Conservation (phyloP, 2,329 filamentous ascomycete genomes). For the Akanthomyces dipterigenus region DNA sequence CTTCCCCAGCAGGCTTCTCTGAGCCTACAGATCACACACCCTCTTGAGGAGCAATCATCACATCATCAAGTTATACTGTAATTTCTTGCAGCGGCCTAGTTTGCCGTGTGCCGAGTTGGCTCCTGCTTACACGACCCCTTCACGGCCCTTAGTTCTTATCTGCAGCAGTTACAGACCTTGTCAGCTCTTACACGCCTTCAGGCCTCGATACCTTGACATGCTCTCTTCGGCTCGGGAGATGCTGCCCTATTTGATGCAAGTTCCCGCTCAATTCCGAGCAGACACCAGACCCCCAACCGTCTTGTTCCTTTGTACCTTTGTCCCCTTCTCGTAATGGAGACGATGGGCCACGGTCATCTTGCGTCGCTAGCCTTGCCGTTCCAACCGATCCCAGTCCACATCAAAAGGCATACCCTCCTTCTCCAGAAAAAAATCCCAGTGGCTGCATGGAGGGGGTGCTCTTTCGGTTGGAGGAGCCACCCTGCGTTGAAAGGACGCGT, state of each 20-base stretch:
- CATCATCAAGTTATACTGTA: background rate
- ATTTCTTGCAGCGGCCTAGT: background rate
- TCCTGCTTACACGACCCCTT: background rate
- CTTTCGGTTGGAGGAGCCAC: background rate
- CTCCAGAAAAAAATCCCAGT: background rate
- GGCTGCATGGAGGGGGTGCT: background rate
- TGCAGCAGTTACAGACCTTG: background rate
- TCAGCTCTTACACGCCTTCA: background rate
- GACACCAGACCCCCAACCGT: background rate
- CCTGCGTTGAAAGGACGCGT: background rate
- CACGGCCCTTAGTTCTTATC: background rate
- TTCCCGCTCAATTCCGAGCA: background rate
- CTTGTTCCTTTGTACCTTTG: background rate
- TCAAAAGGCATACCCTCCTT: background rate
- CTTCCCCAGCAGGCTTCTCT: background rate
- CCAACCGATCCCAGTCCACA: constrained; percentile 12
- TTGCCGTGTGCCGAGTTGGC: constrained; percentile 4
- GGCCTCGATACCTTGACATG: no score
- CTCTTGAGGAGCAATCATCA: background rate
- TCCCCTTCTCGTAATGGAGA: constrained; percentile 4
- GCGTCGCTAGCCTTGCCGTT: constrained; percentile 10
- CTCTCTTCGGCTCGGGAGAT: background rate
- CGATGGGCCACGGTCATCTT: constrained; percentile 2
- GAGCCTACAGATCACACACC: constrained; percentile 2
- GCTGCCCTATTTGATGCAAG: background rate